Base-by-base conservation (phyloP, 192 early-diverging fungal genomes). In the Cetraspora pellucida region DNA sequence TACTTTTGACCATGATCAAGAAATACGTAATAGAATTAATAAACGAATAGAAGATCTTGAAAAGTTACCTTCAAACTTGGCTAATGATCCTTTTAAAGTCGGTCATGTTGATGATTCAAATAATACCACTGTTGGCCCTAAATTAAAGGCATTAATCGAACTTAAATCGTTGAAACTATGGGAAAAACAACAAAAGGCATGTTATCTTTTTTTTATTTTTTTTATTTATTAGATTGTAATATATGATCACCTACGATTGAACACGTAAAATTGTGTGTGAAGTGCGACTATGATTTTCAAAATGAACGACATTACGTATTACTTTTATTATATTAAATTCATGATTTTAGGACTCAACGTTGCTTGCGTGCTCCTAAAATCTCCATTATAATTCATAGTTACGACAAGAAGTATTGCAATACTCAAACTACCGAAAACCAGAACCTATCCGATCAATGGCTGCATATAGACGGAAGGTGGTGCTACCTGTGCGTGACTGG, bases 401-500 rank as follows among this genome's bases (percentile, higher is more conserved):
- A 37, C 63, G 63, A 43, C 28, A 43, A 37, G 31, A 65, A n/a
- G 30, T 65, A 43, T 44, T 44, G n/a, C 63, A 65, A 65, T 65
- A 65, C 27, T 61, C 59, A 17, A 10, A 28, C 11, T 61, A 21
- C 27, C 25, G 59, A 28, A 61, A 30, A 61, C 59, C 59, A 6
- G 59, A 61, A 61, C 7, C 37, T 21, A 43, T 65, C 37, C 27
- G 16, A 43, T 44, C 30, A 37, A 44, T 65, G 31, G 2, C 37
- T 21, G 19, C 28, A 14, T 31, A 31, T 8, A 31, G 63, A 16
- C 37, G 63, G 30, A 58, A 74, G n/a, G 77, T 21, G 25, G 23
- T 91, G 73, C 90, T 89, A 80, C 89, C 93, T 2, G 77, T 93
- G 66, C 90, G 93, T 14, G 95, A 96, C 75, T 93, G 93, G 6